Evolutionary conservation across 2,329 filamentous ascomycete species (phyloP), one percentile per base, ranked within the genome.

Genomic region (Bipolaris oryzae): DNA sequence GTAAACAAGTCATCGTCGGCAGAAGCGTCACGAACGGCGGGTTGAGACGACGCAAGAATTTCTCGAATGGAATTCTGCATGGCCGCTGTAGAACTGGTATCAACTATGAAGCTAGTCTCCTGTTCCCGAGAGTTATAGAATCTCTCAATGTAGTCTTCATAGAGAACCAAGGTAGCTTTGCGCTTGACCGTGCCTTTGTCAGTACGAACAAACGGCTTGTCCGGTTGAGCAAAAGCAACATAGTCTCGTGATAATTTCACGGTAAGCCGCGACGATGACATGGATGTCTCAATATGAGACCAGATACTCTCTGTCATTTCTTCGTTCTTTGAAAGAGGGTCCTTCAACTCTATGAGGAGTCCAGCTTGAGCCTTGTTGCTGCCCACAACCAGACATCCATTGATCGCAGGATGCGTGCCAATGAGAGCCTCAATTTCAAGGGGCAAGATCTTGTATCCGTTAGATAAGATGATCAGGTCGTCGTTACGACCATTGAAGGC

Each of bases 181-280:
- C 81, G 75, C 62, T 80, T 78, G 7, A 81, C 72, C 0, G 76
- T 81, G 0, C 79, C 76, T 60, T 84, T 83, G 16, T 78, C 77
- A 0, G 82, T 80, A 11, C 71, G 74, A 1, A 77, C 64, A 48
- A 84, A 81, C 0, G 80, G 78, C 60, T 80, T 81, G 1, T 73
- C 67, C n/a, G 71, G 71, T 3, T 77, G 74, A 1, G 80, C 68
- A 52, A 84, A 72, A 0, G 74, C 68, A 33, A 84, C 74, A 39
- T 75, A 78, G 39, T 75, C 75, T 53, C 76, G 76, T 45, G 74
- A 73, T 0, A 84, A 61, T 38, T 77, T 75, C 2, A 38, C 72
- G 72, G 59, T 81, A 77, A 34, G 76, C 73, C 2, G 74, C 67
- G 20, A 75, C 68, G 1, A 65, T 49, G 67, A 60, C 37, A 83